phyloP scores from a whole-genome alignment of 139 green algal genomes.

The Nannochloris sp. region DNA sequence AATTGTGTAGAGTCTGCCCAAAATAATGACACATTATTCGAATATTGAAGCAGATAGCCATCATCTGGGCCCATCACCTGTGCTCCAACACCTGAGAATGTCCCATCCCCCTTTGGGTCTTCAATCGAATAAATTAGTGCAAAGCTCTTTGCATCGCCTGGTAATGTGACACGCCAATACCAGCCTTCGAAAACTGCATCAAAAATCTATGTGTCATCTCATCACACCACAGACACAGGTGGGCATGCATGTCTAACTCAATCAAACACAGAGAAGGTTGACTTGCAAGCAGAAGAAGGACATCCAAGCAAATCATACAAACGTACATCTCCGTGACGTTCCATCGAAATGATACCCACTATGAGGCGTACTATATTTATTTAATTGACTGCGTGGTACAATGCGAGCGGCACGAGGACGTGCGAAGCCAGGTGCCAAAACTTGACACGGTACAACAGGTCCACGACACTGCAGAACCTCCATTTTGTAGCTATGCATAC shows the following conservation, averaged over 20 bases:
- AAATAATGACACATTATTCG: constrained; percentile 49
- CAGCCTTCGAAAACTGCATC: constrained; percentile 86
- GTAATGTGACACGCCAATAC: constrained; percentile 87
- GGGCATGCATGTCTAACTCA: not conserved
- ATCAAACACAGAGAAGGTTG: too few species aligned
- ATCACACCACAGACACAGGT: not conserved
- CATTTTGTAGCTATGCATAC: too few species aligned
- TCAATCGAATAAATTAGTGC: constrained; percentile 92
- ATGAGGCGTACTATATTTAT: constrained; percentile 8
- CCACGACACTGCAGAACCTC: too few species aligned
- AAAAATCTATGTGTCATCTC: not conserved
- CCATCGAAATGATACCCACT: constrained; percentile 29
- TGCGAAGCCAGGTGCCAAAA: too few species aligned
- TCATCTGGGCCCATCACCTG: constrained; percentile 91
- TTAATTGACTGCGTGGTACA: not conserved
- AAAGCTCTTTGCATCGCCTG: constrained; percentile 76
- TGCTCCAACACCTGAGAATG: constrained; percentile 40
- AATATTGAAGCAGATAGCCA: constrained; percentile 85
- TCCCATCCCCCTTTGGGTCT: constrained; percentile 53
- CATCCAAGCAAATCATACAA: not conserved
- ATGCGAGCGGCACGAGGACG: too few species aligned
- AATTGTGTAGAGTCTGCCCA: constrained; percentile 60
- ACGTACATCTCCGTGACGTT: constrained; percentile 10
- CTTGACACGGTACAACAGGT: too few species aligned
- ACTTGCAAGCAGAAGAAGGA: too few species aligned